Evolutionary conservation across 2,329 filamentous ascomycete species (phyloP).

Genomic region (Nemania serpens): DNA sequence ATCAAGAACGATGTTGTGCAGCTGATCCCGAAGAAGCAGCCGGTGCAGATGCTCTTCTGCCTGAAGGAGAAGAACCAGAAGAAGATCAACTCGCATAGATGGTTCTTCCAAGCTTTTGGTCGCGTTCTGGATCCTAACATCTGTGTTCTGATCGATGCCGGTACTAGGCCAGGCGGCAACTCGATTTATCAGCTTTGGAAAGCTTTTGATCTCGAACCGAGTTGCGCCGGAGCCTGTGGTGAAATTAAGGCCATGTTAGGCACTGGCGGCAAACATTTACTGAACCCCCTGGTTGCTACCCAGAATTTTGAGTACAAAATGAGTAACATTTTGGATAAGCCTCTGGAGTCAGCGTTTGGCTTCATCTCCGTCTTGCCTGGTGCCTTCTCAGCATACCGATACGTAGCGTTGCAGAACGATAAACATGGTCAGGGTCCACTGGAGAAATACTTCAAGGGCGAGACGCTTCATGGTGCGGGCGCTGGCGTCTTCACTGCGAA

Average conservation of each 20-base stretch:
- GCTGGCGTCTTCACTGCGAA: conserved; percentile 98
- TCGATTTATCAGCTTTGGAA: conserved; percentile 99
- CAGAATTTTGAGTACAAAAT: conserved; percentile 99
- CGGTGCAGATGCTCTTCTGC: conserved; percentile 96
- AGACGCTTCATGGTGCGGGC: conserved; percentile 93
- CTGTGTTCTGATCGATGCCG: conserved; percentile 93
- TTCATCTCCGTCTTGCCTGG: conserved; percentile 98
- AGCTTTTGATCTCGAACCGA: conserved; percentile 95
- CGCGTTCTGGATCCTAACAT: conserved; percentile 92
- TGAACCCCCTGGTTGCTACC: conserved; percentile 93
- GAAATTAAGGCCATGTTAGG: conserved; percentile 98
- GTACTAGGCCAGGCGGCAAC: conserved; percentile 89
- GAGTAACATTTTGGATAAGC: conserved; percentile 98
- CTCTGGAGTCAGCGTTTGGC: conserved; percentile 93
- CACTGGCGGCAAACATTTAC: conserved; percentile 75
- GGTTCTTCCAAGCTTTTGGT: conserved; percentile 99
- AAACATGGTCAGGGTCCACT: conserved; percentile 92
- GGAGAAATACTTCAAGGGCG: conserved; percentile 99
- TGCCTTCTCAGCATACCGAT: conserved; percentile 92
- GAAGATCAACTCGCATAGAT: conserved; percentile 99
- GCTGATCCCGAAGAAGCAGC: conserved; percentile 82
- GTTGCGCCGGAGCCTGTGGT: conserved; percentile 95
- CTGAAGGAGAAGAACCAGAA: conserved; percentile 99
- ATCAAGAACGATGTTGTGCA: conserved; percentile 89
- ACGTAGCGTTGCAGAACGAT: conserved; percentile 95